These are phyloP conservation scores for Paecilomyces dactylethromorphus DNA, from an alignment of 2,329 filamentous ascomycete genomes.

Conservation along the genomic window DNA sequence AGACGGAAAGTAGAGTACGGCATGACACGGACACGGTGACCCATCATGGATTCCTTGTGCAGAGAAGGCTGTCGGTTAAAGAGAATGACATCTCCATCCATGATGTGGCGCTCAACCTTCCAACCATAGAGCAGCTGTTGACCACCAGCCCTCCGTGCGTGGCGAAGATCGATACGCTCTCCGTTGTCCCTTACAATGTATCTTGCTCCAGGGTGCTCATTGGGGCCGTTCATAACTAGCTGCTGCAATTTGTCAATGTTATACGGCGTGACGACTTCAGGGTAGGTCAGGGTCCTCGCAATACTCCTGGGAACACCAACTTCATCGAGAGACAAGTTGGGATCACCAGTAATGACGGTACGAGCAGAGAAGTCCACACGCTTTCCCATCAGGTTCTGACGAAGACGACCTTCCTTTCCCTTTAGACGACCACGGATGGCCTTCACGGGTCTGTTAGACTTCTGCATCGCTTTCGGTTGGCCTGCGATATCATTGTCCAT, in stretches of 20 bases:
- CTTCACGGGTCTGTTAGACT: constrained; percentile 94
- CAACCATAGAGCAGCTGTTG: constrained; percentile 92
- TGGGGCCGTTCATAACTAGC: constrained; percentile 87
- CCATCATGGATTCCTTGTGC: constrained; percentile 99
- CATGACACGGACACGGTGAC: constrained; percentile 94
- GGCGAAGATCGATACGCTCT: constrained; percentile 87
- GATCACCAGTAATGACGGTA: constrained; percentile 98
- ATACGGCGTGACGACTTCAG: constrained; percentile 94
- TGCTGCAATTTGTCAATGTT: constrained; percentile 90
- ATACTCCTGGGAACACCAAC: constrained; percentile 95
- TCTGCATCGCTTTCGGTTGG: constrained; percentile 88
- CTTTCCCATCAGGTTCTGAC: constrained; percentile 99
- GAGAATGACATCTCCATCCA: constrained; percentile 95
- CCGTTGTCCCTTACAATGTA: constrained; percentile 94
- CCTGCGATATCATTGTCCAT: constrained; percentile 99
- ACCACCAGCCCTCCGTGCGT: constrained; percentile 74
- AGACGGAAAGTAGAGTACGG: constrained; percentile 97
- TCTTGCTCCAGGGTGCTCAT: constrained; percentile 90
- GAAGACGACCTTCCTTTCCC: constrained; percentile 95
- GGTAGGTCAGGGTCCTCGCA: constrained; percentile 87
- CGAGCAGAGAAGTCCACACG: constrained; percentile 98
- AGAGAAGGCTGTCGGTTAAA: constrained; percentile 99
- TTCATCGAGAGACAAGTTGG: constrained; percentile 91
- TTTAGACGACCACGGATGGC: constrained; percentile 95
- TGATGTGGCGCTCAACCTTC: constrained; percentile 96